phyloP scores from a whole-genome alignment of 768 basidiomycete species.

The Sarcodon aspratus region DNA sequence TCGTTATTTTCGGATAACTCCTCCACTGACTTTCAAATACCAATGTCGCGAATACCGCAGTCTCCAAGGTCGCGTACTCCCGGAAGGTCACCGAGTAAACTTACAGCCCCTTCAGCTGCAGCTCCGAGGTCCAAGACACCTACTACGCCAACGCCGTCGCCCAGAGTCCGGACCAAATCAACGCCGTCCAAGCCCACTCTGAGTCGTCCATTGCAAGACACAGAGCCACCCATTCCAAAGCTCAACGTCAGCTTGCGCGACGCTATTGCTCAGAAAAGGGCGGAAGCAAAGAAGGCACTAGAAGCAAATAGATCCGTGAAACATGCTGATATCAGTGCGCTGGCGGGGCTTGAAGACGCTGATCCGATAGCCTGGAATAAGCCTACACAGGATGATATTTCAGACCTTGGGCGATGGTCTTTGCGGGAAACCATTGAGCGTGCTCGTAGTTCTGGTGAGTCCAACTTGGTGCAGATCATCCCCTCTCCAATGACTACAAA shows the following conservation, averaged over 20 bases:
- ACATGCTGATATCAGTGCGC: conserved; percentile 20
- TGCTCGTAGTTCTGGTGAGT: conserved; percentile 65
- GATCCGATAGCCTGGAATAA: conserved; percentile 17
- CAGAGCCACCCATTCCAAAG: conserved; percentile 18
- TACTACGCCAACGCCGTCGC: conserved; percentile 16
- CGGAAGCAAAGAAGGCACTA: conserved; percentile 59
- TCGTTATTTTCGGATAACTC: too few relatives aligned
- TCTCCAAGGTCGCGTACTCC: too few relatives aligned
- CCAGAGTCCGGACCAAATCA: conserved; percentile 19
- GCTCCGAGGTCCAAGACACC: conserved; percentile 16
- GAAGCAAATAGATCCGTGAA: conserved; percentile 11
- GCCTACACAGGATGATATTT: conserved; percentile 30
- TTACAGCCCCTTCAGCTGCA: background rate
- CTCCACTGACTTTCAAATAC: too few relatives aligned
- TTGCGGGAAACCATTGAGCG: conserved; percentile 69
- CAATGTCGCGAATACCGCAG: too few relatives aligned
- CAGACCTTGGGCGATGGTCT: conserved; percentile 53
- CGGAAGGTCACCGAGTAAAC: too few relatives aligned
- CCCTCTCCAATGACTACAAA: conserved; percentile 25
- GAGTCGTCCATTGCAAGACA: conserved; percentile 3
- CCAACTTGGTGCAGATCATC: background rate
- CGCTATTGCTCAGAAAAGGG: conserved; percentile 68
- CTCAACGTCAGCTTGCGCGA: conserved; percentile 50
- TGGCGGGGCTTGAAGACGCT: conserved; percentile 38
- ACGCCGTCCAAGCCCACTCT: conserved; percentile 20